Evolutionary conservation across 192 early-diverging fungal genomes (phyloP), one percentile per base, ranked within the genome.

Genomic region (Backusella mclennaniae): DNA sequence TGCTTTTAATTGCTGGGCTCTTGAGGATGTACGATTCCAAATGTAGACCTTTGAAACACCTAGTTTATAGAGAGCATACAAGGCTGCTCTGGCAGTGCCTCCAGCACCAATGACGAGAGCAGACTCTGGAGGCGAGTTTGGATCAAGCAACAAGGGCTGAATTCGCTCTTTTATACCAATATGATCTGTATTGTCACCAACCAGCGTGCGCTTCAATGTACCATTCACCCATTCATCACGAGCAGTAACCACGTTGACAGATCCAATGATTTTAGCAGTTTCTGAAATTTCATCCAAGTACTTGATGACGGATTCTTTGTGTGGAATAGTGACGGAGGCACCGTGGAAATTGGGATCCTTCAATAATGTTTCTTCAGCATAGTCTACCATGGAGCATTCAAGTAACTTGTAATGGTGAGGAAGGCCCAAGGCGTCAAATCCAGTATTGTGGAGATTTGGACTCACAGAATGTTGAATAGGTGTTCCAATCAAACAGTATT

Each of bases 141-240:
- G 71, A 71, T 79, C 75, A 11, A 76, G 46, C 38, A 85, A 74
- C 17, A 85, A 79, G 8, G 81, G 84, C 67, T 86, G 79, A 44
- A 97, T 85, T 53, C 87, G 88, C 26, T 83, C 81, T 38, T 85
- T 85, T 52, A 99, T 98, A 41, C 98, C 98, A 17, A 97, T 74
- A 86, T 94, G 96, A 79, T 99, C 98, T 26, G 98, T 99, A 83
- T 99, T 99, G 73, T 97, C 96, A 23, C 98, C 98, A 23, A 90
- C 42, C 0, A 97, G 80, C 35, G 72, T 53, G 11, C 83, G 78
- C 21, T 83, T 77, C 35, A 69, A 35, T 26, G 76, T 38, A 11
- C 74, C 79, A 56, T 82, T 72, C 17, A 79, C 80, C 5, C 72
- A 67, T 12, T 78, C 52, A 66, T 74, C 67, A 31, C 76, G 74